A percentile compares a stretch with the other conserved stretches of the same genome.
Evolutionary conservation across 2,329 filamentous ascomycete species (phyloP).

Genomic region (Fusarium proliferatum): DNA sequence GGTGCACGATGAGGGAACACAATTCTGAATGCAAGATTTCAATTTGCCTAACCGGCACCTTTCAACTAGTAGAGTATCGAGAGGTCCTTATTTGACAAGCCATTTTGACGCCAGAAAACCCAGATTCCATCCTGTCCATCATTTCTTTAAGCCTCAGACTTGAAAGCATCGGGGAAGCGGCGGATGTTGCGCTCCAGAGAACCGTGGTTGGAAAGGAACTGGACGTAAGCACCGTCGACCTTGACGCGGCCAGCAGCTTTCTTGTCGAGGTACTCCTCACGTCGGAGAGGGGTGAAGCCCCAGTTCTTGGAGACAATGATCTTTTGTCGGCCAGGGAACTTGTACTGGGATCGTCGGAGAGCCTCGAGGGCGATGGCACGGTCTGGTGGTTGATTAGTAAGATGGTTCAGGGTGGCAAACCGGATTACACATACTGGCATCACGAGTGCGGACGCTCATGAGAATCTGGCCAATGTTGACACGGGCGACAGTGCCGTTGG

Average conservation of each 20-base stretch:
- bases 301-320: conserved; percentile 99
- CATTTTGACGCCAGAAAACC: conserved; percentile 59
- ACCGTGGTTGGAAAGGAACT: conserved; percentile 98
- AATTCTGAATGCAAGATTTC: conserved; percentile 47
- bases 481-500: conserved; percentile 98
- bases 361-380: conserved; percentile 95
- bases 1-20: conserved; percentile 7
- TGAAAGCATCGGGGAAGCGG: conserved; percentile 94
- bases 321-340: conserved; percentile 99
- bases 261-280: conserved; percentile 96
- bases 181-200: conserved; percentile 86
- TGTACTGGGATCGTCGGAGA: conserved; percentile 99
- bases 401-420: conserved; percentile 15
- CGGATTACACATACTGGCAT: conserved; percentile 73
- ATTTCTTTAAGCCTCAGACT: conserved; percentile 64
- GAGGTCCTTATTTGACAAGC: conserved; percentile 55
- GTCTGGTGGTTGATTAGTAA: conserved; percentile 64
- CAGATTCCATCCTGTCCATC: conserved; percentile 53
- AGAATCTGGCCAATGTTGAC: conserved; percentile 99
- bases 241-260: conserved; percentile 93
- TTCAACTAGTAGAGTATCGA: conserved; percentile 48
- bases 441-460: conserved; percentile 96
- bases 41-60: conserved; percentile 50
- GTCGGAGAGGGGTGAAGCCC: conserved; percentile 98
- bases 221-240: conserved; percentile 98